Evolutionary conservation across 805 yeast genomes (phyloP), one percentile per base, ranked within the genome.

Genomic region (Zygosaccharomyces kombuchaensis): DNA sequence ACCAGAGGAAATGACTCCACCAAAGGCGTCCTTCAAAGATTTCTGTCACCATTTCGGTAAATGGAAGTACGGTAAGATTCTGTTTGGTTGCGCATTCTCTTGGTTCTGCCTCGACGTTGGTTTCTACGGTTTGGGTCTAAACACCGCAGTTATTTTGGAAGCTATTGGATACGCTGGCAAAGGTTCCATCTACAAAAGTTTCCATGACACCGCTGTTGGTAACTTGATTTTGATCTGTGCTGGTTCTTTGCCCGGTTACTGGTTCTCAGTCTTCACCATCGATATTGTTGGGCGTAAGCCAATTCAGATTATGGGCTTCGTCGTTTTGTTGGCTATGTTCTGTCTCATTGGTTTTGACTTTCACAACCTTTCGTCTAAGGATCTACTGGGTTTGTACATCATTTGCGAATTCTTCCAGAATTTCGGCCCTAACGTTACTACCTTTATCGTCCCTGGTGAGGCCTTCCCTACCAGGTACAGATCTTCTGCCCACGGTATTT

Each of bases 51-150:
- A 91, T 65, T 88, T 88, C 65, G 65, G 76, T 41, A 83, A 88
- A 74, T 88, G 96, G 96, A 87, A 76, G 70, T 82, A 88, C 69
- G 81, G 84, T 71, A 87, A 84, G 72, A 79, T 88, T 52, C 73
- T 88, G 55, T 57, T 87, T 45, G 96, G 96, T 69, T 86, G 96
- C 58, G 95, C 96, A 53, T 87, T 86, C 68, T 81, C 89, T 22
- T 88, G 96, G 96, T 87, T 87, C 72, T 73, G 80, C 74, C 75
- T 88, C 68, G 96, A 88, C 74, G 83, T 88, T 67, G 96, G 96
- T 37, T 87, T 76, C 73, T 88, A 88, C 63, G 96, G 96, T 71
- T 75, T 88, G 63, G 83, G 87, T 69, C 77, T 88, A 62, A 88
- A 88, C 75, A 72, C 90, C 62, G 82, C 95, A 32, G 71, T 77